Percentiles rank a stretch among this genome's conserved stretches.
Evolutionary conservation across 2,329 filamentous ascomycete genomes (phyloP).

Genomic region (Bipolaris sorokiniana): DNA sequence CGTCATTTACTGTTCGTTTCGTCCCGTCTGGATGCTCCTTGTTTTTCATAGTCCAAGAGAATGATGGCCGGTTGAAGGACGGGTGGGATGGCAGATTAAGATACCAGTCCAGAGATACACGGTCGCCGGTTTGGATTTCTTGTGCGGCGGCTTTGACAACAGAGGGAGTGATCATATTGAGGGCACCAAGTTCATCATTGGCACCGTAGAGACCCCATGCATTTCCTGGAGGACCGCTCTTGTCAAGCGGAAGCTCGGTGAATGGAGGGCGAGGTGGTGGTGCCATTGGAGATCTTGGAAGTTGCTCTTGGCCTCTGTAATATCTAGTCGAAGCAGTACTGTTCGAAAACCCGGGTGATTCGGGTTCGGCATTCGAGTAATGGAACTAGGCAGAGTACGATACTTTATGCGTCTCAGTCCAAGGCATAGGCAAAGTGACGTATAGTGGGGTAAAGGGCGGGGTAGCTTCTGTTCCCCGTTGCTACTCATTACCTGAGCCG

Average conservation of each 20-base stretch:
- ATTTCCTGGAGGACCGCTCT: conserved; percentile 59
- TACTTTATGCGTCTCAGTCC: background rate
- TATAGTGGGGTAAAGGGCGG: conserved; percentile 31
- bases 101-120: conserved; percentile 50
- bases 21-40: conserved; percentile 36
- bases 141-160: conserved; percentile 51
- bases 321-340: background rate
- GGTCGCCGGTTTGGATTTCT: conserved; percentile 54
- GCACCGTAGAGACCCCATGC: conserved; percentile 63
- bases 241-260: conserved; percentile 57
- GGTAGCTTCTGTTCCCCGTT: conserved; percentile 21
- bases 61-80: conserved; percentile 45
- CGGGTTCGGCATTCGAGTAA: background rate
- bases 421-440: conserved; percentile 17
- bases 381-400: background rate
- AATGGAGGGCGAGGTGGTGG: conserved; percentile 48
- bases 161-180: conserved; percentile 61
- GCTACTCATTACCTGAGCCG: conserved; percentile 12
- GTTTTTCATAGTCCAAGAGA: conserved; percentile 39
- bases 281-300: conserved; percentile 16
- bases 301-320: background rate
- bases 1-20: conserved; percentile 46
- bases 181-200: conserved; percentile 60
- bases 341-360: background rate
- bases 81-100: conserved; percentile 50